phyloP scores from a whole-genome alignment of 495 filamentous ascomycete species.

The Lepidopterella palustris region DNA sequence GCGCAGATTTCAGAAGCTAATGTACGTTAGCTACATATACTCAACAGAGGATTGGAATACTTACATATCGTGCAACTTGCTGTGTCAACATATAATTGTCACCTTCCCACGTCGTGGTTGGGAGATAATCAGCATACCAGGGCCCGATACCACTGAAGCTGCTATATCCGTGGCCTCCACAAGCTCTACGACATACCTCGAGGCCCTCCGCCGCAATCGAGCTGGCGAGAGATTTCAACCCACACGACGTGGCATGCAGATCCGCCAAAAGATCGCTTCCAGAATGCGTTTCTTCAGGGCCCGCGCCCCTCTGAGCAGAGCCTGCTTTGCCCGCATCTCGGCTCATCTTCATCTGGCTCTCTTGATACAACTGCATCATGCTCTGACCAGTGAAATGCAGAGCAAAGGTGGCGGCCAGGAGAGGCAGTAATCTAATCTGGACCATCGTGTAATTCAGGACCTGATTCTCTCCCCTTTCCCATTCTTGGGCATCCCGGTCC shows the following conservation, averaged over 20 bases:
- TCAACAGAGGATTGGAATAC: slow-evolving; percentile 11
- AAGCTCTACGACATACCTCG: slow-evolving; percentile 63
- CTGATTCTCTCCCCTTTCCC: slow-evolving; percentile 54
- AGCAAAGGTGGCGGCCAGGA: slow-evolving; percentile 68
- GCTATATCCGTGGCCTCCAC: slow-evolving; percentile 68
- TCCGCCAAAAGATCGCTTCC: slow-evolving; percentile 63
- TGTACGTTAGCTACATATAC: slow-evolving; percentile 9
- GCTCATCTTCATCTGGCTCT: slow-evolving; percentile 59
- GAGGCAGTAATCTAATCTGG: slow-evolving; percentile 61
- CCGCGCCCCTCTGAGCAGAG: slow-evolving; percentile 49
- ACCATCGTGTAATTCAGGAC: slow-evolving; percentile 73
- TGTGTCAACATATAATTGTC: slow-evolving; percentile 77
- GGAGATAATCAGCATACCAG: slow-evolving; percentile 63
- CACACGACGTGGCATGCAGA: slow-evolving; percentile 66
- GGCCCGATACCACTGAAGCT: slow-evolving; percentile 62
- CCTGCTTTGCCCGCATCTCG: slow-evolving; percentile 35
- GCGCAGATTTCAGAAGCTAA: slow-evolving; percentile 54
- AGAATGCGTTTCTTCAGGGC: slow-evolving; percentile 57
- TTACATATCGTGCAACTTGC: slow-evolving; percentile 64
- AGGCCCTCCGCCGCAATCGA: slow-evolving; percentile 62
- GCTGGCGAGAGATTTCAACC: slow-evolving; percentile 62
- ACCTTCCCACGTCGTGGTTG: slow-evolving; percentile 62
- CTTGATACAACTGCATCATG: slow-evolving; percentile 60
- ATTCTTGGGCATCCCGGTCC: slow-evolving; percentile 53
- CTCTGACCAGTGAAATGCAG: slow-evolving; percentile 66